Base-by-base conservation (phyloP, 352 stramenopile genomes). In the Pythium phragmiticola region DNA sequence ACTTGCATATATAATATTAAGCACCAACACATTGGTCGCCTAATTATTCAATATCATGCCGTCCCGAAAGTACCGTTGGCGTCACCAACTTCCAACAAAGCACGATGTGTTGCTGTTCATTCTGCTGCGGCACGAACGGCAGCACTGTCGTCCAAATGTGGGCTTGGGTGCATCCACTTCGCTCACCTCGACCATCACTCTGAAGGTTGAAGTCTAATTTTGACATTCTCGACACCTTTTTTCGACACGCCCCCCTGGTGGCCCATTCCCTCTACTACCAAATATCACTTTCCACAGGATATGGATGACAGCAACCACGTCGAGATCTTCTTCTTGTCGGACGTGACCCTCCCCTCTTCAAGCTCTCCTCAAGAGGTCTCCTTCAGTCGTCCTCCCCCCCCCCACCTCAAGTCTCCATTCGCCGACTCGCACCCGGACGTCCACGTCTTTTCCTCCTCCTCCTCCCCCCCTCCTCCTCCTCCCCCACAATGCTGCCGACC, bases 261-360 rank as follows among this genome's bases (percentile, higher is more conserved):
- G 59, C 49, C 59, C 50, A 66, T 16, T 55, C 21, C 61, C 61
- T 68, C 33, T 33, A 41, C 34, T 68, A 52, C 1, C 16, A 0
- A n/a, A 54, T 59, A 65, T 28, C 37, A 49, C 0, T 36, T 43
- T 61, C n/a, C 52, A 61, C n/a, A 68, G 61, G 61, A 39, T 39
- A 11, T 11, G 37, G 9, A 42, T 37, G 61, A 59, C 47, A 53
- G 17, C n/a, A 19, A 26, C 49, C 62, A 69, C 62, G 62, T 69
- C 62, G 62, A 63, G 30, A 55, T 63, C 62, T 53, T 5, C 36
- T 26, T 46, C 53, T 37, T 16, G 36, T 63, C 55, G 36, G 49
- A 63, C 62, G 62, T 69, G 62, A 64, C 37, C n/a, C 46, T n/a
- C n/a, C n/a, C 50, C 57, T 63, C 61, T 59, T 66, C 59, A 51